phyloP scores from a whole-genome alignment of 2,329 filamentous ascomycete species.

The Pochonia chlamydosporia region DNA sequence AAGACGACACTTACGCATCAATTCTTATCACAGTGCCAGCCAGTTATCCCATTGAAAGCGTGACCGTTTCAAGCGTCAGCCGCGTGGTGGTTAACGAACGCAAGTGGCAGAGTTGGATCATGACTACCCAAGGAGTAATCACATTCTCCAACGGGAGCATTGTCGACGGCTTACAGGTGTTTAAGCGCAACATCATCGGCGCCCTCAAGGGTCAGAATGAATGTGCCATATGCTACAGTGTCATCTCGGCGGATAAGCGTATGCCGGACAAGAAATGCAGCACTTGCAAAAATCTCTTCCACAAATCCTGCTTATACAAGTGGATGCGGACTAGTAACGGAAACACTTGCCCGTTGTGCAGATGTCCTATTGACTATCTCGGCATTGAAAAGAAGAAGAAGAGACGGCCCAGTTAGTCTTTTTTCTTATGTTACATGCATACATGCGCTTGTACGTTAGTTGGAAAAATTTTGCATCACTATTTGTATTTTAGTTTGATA shows the following conservation, averaged over 20 bases:
- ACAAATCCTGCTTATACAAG: conserved; percentile 83
- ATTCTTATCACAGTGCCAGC: conserved; percentile 77
- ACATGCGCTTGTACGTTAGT: no score
- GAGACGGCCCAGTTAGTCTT: conserved; percentile 19
- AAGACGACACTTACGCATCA: conserved; percentile 76
- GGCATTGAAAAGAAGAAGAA: conserved; percentile 35
- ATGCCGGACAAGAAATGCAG: conserved; percentile 86
- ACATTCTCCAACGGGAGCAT: conserved; percentile 87
- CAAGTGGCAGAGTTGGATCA: conserved; percentile 89
- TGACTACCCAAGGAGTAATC: conserved; percentile 85
- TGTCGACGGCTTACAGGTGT: conserved; percentile 79
- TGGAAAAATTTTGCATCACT: no score
- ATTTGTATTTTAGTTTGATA: no score
- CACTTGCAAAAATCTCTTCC: conserved; percentile 93
- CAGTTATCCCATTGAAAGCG: conserved; percentile 75
- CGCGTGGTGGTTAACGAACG: conserved; percentile 83
- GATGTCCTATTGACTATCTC: conserved; percentile 72
- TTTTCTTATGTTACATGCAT: no score
- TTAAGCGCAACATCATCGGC: conserved; percentile 79
- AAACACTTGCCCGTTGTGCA: conserved; percentile 86
- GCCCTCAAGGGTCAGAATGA: conserved; percentile 90
- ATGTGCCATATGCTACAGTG: conserved; percentile 94
- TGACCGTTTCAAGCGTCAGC: conserved; percentile 69
- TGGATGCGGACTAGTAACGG: conserved; percentile 96
- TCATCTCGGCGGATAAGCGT: conserved; percentile 82